phyloP scores from a whole-genome alignment of 2,329 filamentous ascomycete species.

The Talaromyces sp. region DNA sequence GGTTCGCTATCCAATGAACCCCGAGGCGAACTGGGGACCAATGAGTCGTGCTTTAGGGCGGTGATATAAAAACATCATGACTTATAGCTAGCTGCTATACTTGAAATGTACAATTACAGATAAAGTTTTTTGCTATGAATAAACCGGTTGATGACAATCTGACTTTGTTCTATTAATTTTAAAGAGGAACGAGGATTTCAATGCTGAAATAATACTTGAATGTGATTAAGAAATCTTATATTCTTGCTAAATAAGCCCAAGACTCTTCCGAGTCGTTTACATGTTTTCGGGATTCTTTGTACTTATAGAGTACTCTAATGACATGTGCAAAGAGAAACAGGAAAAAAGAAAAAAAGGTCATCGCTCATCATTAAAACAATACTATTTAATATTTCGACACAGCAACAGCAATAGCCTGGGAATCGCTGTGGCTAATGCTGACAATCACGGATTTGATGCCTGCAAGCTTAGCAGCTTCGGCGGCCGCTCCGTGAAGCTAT shows the following conservation, averaged over 20 bases:
- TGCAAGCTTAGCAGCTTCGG: slow-evolving; percentile 74
- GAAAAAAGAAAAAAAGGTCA: slow-evolving; percentile 4
- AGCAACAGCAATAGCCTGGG: slow-evolving; percentile 89
- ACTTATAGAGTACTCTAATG: slow-evolving; percentile 20
- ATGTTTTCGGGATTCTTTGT: not conserved
- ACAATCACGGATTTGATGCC: slow-evolving; percentile 85
- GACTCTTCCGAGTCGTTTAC: not conserved
- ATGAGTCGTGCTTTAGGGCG: slow-evolving; percentile 47
- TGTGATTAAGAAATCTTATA: not conserved
- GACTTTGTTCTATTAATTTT: not conserved
- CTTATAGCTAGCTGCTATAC: not conserved
- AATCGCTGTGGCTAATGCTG: slow-evolving; percentile 93
- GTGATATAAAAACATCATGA: not conserved
- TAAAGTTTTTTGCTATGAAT: not conserved
- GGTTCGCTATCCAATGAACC: slow-evolving; percentile 85
- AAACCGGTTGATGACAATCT: not conserved
- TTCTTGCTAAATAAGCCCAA: not conserved
- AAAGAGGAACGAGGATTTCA: not conserved
- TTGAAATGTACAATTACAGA: not conserved
- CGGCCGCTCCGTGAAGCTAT: slow-evolving; percentile 81
- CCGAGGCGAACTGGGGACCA: slow-evolving; percentile 89
- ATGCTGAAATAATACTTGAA: not conserved
- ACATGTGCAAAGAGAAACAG: not conserved
- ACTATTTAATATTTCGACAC: slow-evolving; percentile 60
- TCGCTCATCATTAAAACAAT: slow-evolving; percentile 10